A percentile compares a stretch with the other conserved stretches of the same genome.
Conservation (phyloP, 1,284 basidiomycete genomes). For the Fomitopsis pinicola region DNA sequence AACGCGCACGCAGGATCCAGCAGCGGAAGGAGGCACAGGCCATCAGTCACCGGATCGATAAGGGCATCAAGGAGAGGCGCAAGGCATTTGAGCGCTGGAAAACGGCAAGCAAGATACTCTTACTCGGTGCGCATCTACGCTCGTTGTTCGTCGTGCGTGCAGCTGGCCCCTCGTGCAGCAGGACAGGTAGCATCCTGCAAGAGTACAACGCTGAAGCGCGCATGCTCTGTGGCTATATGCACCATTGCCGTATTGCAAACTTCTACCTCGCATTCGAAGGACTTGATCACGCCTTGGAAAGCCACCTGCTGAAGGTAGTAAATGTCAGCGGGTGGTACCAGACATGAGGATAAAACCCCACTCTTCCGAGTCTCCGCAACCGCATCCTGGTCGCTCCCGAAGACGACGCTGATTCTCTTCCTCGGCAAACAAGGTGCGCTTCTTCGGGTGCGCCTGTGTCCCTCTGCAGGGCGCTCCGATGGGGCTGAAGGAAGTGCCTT, state of each 20-base stretch:
- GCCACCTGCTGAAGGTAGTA: no score
- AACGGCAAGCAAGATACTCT: conserved; percentile 57
- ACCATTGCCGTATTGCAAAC: conserved; percentile 33
- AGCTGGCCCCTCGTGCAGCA: conserved; percentile 17
- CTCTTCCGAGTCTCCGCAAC: no score
- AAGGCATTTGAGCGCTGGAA: conserved; percentile 49
- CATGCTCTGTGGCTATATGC: conserved; percentile 2
- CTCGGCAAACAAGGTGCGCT: conserved; percentile 52
- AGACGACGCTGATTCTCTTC: conserved; percentile 58
- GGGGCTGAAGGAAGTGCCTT: background rate
- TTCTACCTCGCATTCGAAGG: conserved; percentile 63
- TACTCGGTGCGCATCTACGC: conserved; percentile 42
- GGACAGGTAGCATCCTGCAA: conserved; percentile 70
- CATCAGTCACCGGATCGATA: conserved; percentile 53
- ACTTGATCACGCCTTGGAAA: conserved; percentile 56
- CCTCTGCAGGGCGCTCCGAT: background rate
- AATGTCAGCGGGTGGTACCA: no score
- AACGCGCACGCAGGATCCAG: conserved; percentile 36
- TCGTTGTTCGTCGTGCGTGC: background rate
- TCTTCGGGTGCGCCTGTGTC: background rate
- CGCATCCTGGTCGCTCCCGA: no score
- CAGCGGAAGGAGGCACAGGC: conserved; percentile 40
- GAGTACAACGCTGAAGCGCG: conserved; percentile 68
- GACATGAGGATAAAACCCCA: no score
- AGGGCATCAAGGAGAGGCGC: conserved; percentile 45